These are phyloP conservation scores for Malassezia equina DNA, from an alignment of 1,284 basidiomycete species.

Conservation along the genomic window DNA sequence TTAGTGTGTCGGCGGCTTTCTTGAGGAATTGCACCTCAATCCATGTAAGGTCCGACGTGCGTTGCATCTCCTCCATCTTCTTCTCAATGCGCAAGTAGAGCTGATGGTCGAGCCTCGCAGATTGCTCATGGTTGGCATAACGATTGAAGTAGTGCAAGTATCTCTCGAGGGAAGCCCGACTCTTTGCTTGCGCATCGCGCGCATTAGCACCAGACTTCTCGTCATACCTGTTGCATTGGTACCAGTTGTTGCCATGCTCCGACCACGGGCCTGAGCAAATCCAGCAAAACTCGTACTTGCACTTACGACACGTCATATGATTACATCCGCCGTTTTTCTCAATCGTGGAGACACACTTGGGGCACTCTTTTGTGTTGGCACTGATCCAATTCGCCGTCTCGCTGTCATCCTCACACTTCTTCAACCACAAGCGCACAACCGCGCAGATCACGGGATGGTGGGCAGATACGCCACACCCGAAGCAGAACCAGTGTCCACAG, in stretches of 20 bases:
- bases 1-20: constrained; percentile 78
- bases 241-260: constrained; percentile 96
- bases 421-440: constrained; percentile 84
- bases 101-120: constrained; percentile 84
- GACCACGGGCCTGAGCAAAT: constrained; percentile 73
- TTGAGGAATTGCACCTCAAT: constrained; percentile 98
- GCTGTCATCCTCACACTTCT: constrained; percentile 92
- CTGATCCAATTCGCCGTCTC: constrained; percentile 99
- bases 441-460: constrained; percentile 83
- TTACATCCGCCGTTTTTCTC: constrained; percentile 99
- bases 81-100: constrained; percentile 90
- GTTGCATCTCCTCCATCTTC: constrained; percentile 99
- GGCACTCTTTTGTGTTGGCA: constrained; percentile 97
- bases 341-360: constrained; percentile 80
- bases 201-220: constrained; percentile 81
- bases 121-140: constrained; percentile 97
- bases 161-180: constrained; percentile 77
- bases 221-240: constrained; percentile 93
- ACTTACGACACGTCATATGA: constrained; percentile 44
- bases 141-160: constrained; percentile 59
- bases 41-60: constrained; percentile 81
- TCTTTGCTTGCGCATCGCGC: constrained; percentile 58
- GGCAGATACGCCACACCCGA: constrained; percentile 52
- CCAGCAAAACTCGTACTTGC: constrained; percentile 57
- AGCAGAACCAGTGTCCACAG: constrained; percentile 60